Base-by-base conservation (phyloP, 2,329 filamentous ascomycete species). In the Pseudocercospora eumusae region DNA sequence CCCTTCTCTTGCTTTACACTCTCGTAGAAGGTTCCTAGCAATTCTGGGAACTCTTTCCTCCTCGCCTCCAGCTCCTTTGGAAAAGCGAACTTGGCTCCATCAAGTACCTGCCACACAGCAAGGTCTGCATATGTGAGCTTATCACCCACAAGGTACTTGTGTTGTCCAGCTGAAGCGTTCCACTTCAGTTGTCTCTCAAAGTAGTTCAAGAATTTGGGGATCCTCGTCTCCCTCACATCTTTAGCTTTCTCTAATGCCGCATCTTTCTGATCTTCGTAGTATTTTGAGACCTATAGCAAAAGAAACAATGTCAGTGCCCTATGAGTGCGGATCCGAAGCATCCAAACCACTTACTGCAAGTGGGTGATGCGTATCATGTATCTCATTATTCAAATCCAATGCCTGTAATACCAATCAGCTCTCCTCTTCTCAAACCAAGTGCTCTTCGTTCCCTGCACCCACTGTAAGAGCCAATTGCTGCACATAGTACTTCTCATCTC, bases 331-430 rank as follows among this genome's bases (percentile, higher is more conserved):
- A 56, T 27, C 9, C 21, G 23, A 31, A 53, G 28, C 20, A 33
- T 6, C 13, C 10, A 49, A 33, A 9, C 18, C 11, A 33, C 61
- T 45, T 36, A 28, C 66, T 64, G 65, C 68, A 28, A 71, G 62
- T 21, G 90, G 90, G 70, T 93, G 90, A 73, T 93, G 90, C 25
- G 85, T 86, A 69, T 93, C 88, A 72, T 93, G 90, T 0, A 85
- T 75, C 76, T 93, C 90, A 67, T 88, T 86, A 70, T 84, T 84
- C 52, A 93, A 75, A 69, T 93, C 90, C 18, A 93, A 76, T 1
- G 88, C 87, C 47, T 36, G 33, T 7, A n/a, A 36, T 36, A 10
- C 33, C 33, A 36, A 13, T 36, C 33, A 36, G 33, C 11, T 13
- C 33, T 6, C n/a, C 33, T 31, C n/a, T 11, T 5, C 33, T 11